These are phyloP conservation scores for Nannochloris sp. DNA, from an alignment of 139 green algal species.

Conservation along the genomic window DNA sequence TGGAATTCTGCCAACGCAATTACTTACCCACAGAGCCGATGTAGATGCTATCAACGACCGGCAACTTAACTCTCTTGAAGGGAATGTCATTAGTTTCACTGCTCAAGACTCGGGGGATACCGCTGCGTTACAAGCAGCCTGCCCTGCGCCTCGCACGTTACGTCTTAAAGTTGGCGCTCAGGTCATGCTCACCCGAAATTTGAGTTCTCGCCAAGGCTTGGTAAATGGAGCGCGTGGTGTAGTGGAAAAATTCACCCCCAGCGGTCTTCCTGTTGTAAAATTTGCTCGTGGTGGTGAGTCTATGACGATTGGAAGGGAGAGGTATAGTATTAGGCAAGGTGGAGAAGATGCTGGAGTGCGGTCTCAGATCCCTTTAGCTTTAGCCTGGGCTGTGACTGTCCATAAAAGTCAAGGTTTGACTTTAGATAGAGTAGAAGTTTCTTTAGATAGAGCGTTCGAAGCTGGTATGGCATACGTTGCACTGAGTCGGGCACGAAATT, in stretches of 20 bases:
- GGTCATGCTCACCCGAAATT: constrained; percentile 46
- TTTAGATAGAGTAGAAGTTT: constrained; percentile 47
- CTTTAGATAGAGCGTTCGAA: constrained; percentile 48
- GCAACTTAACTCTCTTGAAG: constrained; percentile 25
- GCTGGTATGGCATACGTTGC: constrained; percentile 68
- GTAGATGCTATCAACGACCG: constrained; percentile 43
- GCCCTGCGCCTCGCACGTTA: constrained; percentile 18
- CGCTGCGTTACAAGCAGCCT: constrained; percentile 21
- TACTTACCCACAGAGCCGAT: constrained; percentile 40
- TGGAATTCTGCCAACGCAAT: constrained; percentile 52
- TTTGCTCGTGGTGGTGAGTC: constrained; percentile 23
- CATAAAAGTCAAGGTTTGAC: constrained; percentile 73
- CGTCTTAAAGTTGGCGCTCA: constrained; percentile 43
- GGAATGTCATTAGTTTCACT: constrained; percentile 13
- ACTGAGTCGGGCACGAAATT: constrained; percentile 37
- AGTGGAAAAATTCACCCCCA: constrained; percentile 36
- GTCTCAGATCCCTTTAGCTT: constrained; percentile 44
- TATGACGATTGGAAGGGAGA: constrained; percentile 28
- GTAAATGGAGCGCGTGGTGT: constrained; percentile 65
- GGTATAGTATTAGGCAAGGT: constrained; percentile 21
- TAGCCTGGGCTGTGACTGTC: constrained; percentile 61
- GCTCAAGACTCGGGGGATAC: constrained; percentile 26
- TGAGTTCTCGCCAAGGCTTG: constrained; percentile 30
- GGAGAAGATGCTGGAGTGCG: constrained; percentile 11
- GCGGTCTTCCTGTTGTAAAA: constrained; percentile 14